Base-by-base conservation (phyloP, 129 eudicot genomes). In the Apium graveolens region DNA sequence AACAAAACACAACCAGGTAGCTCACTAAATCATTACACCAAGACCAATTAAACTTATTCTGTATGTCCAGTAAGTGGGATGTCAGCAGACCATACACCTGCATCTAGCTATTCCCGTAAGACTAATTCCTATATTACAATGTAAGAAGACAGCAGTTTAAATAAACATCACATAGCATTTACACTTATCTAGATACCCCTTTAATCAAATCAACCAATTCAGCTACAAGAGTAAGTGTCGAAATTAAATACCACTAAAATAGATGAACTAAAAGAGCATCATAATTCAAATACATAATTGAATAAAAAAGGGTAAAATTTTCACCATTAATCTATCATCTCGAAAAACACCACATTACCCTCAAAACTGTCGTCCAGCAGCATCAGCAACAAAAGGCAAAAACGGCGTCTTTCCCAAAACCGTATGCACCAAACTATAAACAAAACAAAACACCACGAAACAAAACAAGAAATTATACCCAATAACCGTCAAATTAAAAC, bases 321-420 rank as follows among this genome's bases (percentile, higher is more conserved):
- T 21, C 44, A 38, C 17, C 12, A 70, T 70, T 21, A 35, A 10
- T 21, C 49, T 37, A 21, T 24, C 43, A 16, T 38, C 45, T 2
- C 12, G 29, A 39, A 38, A 37, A 16, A 70, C 3, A 38, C 71
- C 39, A 21, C 46, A 70, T 7, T 21, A 70, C 1, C 14, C 45
- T 35, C 46, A 91, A 41, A 94, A 65, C 51, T 96, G 99, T 48
- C 97, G 85, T n/a, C 88, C 91, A 53, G 99, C 99, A 81, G 99
- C 99, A 38, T 92, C 97, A 45, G 93, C 97, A 44, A 96, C 96
- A 74, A 91, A 79, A 4, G 99, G 97, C 93, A 96, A 81, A 46
- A 86, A 88, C 0, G 99, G 99, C 2, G 95, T 92, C 46, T 83
- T 66, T 1, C 99, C 99, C 38, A 96, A 66, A 39, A 96, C 46